A percentile compares a stretch with the other conserved stretches of the same genome.
Conservation (phyloP, 2,329 filamentous ascomycete genomes). For the Monosporascus sp. region DNA sequence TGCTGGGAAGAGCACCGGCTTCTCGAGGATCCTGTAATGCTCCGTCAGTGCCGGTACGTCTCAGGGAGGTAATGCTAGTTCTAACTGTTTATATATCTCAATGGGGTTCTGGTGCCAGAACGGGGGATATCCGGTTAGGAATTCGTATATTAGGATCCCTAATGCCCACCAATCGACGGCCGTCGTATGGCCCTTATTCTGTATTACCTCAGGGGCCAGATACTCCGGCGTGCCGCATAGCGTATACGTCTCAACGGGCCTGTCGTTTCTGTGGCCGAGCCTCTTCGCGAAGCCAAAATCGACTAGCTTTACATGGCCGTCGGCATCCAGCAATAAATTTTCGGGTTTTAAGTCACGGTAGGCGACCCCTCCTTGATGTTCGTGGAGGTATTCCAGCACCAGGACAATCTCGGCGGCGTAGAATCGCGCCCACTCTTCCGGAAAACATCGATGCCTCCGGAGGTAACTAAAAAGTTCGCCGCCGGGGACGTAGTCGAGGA, state of each 20-base stretch:
- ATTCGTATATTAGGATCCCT: slow-evolving; percentile 79
- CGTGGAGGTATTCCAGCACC: slow-evolving; percentile 75
- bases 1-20: slow-evolving; percentile 67
- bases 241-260: slow-evolving; percentile 67
- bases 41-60: slow-evolving; percentile 10
- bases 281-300: slow-evolving; percentile 85
- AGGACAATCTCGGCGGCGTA: slow-evolving; percentile 81
- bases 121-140: slow-evolving; percentile 76
- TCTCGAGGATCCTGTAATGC: slow-evolving; percentile 63
- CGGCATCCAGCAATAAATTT: slow-evolving; percentile 70
- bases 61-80: background rate
- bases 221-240: slow-evolving; percentile 82
- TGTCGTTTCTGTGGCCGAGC: slow-evolving; percentile 50
- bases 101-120: slow-evolving; percentile 86
- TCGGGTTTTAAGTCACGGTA: slow-evolving; percentile 81
- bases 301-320: slow-evolving; percentile 76
- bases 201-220: slow-evolving; percentile 77
- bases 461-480: slow-evolving; percentile 83
- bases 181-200: slow-evolving; percentile 70
- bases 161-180: slow-evolving; percentile 87
- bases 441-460: slow-evolving; percentile 70
- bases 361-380: slow-evolving; percentile 69
- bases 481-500: slow-evolving; percentile 77
- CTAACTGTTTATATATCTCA: slow-evolving; percentile 76
- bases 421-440: slow-evolving; percentile 72